Evolutionary conservation across 2,329 filamentous ascomycete genomes (phyloP), one percentile per base, ranked within the genome.

Genomic region (Corynespora cassiicola): DNA sequence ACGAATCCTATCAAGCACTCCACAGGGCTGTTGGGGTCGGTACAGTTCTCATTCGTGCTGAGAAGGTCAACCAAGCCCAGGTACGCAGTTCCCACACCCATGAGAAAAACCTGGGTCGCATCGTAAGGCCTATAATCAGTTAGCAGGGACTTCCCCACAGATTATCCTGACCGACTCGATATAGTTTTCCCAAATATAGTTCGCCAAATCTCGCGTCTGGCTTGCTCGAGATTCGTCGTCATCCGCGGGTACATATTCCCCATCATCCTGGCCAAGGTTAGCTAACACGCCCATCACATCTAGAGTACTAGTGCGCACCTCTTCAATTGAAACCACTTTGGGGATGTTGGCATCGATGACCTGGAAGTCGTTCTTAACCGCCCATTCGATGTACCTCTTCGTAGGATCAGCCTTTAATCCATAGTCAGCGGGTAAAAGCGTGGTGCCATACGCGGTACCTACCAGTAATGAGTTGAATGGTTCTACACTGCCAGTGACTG

Each of bases 171-270:
- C 74, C 55, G 68, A 82, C 74, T 96, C 88, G 14, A 99, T 83
- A 61, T 96, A 96, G 62, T 99, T 99, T 56, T 96, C 91, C 94
- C 94, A 99, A 10, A 99, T 75, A 60, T 96, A 97, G 44, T 80
- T 84, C 4, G 92, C 82, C 8, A 96, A 74, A 45, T 92, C 85
- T 46, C 87, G 83, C 0, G 77, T 79, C 36, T 76, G 75, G 16
- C 65, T 65, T 7, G 60, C 63, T 21, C 72, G 65, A 34, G 51
- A 45, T 18, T 66, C 63, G 10, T 59, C 42, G 14, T 57, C 44
- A 81, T 84, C 65, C 81, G 80, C 37, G 62, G 70, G 52, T 50
- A 70, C 42, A 38, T 70, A 68, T 11, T 58, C 57, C 11, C 62
- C 58, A 14, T 60, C 44, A 28, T 69, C 66, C 49, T 62, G 30